Conservation (phyloP, 768 basidiomycete genomes). For the Botryobasidium botryosum region DNA sequence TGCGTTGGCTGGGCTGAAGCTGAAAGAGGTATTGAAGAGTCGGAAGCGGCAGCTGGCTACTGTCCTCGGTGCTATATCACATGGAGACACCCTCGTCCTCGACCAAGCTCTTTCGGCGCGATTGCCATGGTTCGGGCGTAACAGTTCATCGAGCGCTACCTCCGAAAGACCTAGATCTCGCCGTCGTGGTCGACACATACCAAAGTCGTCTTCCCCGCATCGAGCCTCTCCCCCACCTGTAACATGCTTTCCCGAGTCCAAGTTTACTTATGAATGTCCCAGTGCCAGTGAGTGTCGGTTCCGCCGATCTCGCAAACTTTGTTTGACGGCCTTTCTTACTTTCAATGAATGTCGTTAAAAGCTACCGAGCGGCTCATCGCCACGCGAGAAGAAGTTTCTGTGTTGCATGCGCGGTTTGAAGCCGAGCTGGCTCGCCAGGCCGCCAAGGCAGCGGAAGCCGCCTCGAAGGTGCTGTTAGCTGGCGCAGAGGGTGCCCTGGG, state of each 20-base stretch:
- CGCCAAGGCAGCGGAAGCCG: slow-evolving; percentile 32
- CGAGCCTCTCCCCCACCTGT: neutral
- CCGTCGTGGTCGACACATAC: neutral
- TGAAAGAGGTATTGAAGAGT: slow-evolving; percentile 54
- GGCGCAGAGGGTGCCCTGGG: neutral
- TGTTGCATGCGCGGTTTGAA: slow-evolving; percentile 52
- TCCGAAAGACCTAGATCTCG: neutral
- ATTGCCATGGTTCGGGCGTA: slow-evolving; percentile 5
- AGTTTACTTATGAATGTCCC: slow-evolving; percentile 44
- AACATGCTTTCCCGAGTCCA: slow-evolving; percentile 15
- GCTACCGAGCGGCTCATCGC: slow-evolving; percentile 56
- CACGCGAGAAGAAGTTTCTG: slow-evolving; percentile 50
- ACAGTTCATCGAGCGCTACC: neutral
- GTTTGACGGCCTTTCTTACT: neutral
- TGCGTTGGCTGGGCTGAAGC: slow-evolving; percentile 44
- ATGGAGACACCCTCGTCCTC: slow-evolving; percentile 52
- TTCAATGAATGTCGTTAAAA: slow-evolving; percentile 16
- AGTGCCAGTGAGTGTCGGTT: slow-evolving; percentile 54
- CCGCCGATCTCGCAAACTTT: neutral
- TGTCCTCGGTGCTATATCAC: slow-evolving; percentile 48
- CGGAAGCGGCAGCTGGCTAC: slow-evolving; percentile 55
- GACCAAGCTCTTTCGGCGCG: slow-evolving; percentile 55
- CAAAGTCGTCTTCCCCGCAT: neutral
- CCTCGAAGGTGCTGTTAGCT: slow-evolving; percentile 22
- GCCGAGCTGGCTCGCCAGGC: slow-evolving; percentile 57